Evolutionary conservation across 495 filamentous ascomycete species (phyloP).

Genomic region (Neurospora pannonica): DNA sequence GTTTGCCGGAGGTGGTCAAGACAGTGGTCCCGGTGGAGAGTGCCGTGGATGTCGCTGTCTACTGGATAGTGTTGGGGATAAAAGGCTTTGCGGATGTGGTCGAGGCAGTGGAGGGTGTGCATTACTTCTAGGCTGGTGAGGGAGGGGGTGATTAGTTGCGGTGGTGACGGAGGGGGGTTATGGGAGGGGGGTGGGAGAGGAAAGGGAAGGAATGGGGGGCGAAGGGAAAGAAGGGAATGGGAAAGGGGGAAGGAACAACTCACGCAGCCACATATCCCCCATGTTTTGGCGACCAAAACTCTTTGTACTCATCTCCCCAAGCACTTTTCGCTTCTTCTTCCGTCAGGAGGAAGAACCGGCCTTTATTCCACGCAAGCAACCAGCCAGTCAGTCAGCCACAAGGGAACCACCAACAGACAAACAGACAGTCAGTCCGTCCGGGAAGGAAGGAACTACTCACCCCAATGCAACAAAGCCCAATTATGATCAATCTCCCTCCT

Average conservation of each 20-base stretch:
- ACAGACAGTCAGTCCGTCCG: neutral
- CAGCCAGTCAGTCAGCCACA: neutral
- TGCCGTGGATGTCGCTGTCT: neutral
- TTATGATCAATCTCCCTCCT: constrained; percentile 2
- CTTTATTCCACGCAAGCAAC: neutral
- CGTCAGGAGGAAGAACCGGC: constrained; percentile 1
- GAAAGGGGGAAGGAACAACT: neutral
- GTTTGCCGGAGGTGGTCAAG: constrained; percentile 1
- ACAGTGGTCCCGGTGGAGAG: neutral
- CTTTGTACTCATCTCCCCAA: neutral
- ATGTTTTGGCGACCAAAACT: neutral
- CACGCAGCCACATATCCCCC: constrained; percentile 4
- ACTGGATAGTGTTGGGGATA: neutral
- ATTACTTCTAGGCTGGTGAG: constrained; percentile 1
- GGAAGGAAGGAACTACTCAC: neutral
- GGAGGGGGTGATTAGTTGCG: no score
- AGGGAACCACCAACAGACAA: neutral
- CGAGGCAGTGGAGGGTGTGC: constrained; percentile 4
- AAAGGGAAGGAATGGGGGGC: no score
- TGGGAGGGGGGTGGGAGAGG: neutral
- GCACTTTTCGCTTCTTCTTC: neutral
- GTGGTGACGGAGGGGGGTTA: neutral
- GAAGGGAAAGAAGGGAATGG: neutral
- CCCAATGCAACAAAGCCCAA: constrained; percentile 4
- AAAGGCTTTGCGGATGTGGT: constrained; percentile 3